These are phyloP conservation scores for Pyrus hybrid DNA, from an alignment of 331 rosid species.

Conservation along the genomic window DNA sequence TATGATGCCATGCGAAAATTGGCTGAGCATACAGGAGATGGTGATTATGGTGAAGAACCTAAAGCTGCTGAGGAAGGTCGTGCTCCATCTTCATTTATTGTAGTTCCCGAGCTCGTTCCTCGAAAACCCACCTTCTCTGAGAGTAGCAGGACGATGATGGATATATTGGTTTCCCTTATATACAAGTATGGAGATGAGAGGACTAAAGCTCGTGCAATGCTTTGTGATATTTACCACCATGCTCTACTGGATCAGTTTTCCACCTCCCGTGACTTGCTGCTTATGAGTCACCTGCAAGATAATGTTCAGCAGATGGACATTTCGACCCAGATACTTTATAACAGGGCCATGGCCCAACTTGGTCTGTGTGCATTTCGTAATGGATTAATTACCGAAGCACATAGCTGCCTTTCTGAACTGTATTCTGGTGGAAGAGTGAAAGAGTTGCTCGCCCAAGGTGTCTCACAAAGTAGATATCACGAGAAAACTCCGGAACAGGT, in stretches of 20 bases:
- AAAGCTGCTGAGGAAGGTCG: constrained; percentile 55
- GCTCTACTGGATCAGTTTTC: constrained; percentile 80
- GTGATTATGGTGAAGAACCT: constrained; percentile 41
- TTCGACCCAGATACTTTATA: constrained; percentile 88
- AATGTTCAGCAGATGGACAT: constrained; percentile 83
- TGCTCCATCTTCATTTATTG: constrained; percentile 70
- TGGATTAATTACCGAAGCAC: constrained; percentile 76
- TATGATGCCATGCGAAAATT: constrained; percentile 88
- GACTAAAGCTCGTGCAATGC: constrained; percentile 96
- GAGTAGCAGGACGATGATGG: constrained; percentile 76
- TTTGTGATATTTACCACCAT: constrained; percentile 94
- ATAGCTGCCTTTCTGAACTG: constrained; percentile 83
- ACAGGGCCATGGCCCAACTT: constrained; percentile 91
- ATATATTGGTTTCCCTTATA: constrained; percentile 59
- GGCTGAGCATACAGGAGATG: constrained; percentile 54
- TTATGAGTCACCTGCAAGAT: constrained; percentile 98
- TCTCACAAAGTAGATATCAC: constrained; percentile 88
- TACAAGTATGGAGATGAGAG: constrained; percentile 89
- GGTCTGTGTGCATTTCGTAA: constrained; percentile 87
- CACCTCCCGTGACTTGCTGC: constrained; percentile 73
- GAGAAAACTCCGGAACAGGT: constrained; percentile 99
- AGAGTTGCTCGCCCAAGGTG: constrained; percentile 97
- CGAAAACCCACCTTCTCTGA: constrained; percentile 83
- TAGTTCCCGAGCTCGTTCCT: constrained; percentile 66
- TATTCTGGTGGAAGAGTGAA: constrained; percentile 96